phyloP scores from a whole-genome alignment of 768 basidiomycete genomes.

The Podaxis pistillaris region DNA sequence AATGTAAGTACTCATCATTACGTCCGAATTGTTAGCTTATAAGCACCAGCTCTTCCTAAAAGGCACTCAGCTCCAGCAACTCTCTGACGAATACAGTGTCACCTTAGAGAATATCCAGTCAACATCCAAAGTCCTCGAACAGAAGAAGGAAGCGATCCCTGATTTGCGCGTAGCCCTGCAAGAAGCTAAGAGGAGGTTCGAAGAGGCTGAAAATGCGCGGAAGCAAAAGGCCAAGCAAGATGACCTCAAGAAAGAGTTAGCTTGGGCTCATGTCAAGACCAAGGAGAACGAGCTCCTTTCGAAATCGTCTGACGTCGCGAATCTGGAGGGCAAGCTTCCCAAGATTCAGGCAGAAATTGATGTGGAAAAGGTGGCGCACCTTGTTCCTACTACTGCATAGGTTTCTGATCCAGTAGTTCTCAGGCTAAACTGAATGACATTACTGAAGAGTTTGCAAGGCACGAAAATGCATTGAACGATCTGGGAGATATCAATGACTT shows the following conservation, averaged over 20 bases:
- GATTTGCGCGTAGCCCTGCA: slow-evolving; percentile 63
- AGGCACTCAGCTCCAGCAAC: slow-evolving; percentile 88
- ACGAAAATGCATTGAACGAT: slow-evolving; percentile 28
- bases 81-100: slow-evolving; percentile 81
- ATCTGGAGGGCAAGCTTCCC: slow-evolving; percentile 31
- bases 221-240: slow-evolving; percentile 68
- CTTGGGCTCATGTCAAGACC: slow-evolving; percentile 80
- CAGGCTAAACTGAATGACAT: slow-evolving; percentile 32
- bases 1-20: slow-evolving; percentile 48
- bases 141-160: slow-evolving; percentile 77
- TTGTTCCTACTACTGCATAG: background rate
- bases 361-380: slow-evolving; percentile 32
- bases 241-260: slow-evolving; percentile 75
- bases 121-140: slow-evolving; percentile 60
- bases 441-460: slow-evolving; percentile 27
- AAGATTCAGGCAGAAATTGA: slow-evolving; percentile 34
- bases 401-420: background rate
- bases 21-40: slow-evolving; percentile 4
- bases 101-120: slow-evolving; percentile 72
- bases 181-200: slow-evolving; percentile 56
- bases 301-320: slow-evolving; percentile 36
- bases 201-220: slow-evolving; percentile 73
- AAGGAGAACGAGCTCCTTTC: slow-evolving; percentile 60
- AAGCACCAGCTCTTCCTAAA: slow-evolving; percentile 81
- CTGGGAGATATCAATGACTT: slow-evolving; percentile 34